Evolutionary conservation across 208 protist species (phyloP).

Genomic region (Leishmania guyanensis): DNA sequence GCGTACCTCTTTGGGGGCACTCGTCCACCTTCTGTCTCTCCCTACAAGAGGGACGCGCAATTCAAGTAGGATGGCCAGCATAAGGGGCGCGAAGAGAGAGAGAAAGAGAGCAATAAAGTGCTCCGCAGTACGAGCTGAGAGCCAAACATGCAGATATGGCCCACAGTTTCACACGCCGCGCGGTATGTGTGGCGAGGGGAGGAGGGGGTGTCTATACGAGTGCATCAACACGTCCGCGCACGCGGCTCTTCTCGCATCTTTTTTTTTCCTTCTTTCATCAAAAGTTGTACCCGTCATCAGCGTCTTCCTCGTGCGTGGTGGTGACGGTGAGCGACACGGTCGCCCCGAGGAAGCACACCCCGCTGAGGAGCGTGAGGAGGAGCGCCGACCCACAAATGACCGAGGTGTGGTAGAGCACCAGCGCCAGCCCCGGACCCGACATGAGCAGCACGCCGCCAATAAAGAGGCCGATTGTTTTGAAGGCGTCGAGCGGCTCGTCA

Average conservation of each 20-base stretch:
- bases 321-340: constrained; percentile 4
- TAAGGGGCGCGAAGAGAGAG: not conserved
- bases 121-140: not conserved
- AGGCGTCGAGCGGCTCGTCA: constrained; percentile 29
- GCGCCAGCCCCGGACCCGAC: constrained; percentile 53
- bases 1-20: not conserved
- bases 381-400: constrained; percentile 50
- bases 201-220: not conserved
- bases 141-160: not conserved
- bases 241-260: not conserved
- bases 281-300: constrained; percentile 48
- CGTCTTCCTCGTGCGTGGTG: constrained; percentile 13
- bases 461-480: constrained; percentile 63
- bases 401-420: constrained; percentile 68
- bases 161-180: not conserved
- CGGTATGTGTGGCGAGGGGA: not conserved
- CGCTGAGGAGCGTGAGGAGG: constrained; percentile 46
- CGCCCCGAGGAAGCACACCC: constrained; percentile 27
- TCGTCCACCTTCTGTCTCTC: not conserved
- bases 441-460: constrained; percentile 57
- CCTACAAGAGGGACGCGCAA: not conserved
- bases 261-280: constrained; percentile 21
- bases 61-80: not conserved
- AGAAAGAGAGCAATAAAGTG: not conserved
- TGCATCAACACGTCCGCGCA: not conserved